Base-by-base conservation (phyloP, 2,329 filamentous ascomycete genomes). In the Fusarium sacchari region DNA sequence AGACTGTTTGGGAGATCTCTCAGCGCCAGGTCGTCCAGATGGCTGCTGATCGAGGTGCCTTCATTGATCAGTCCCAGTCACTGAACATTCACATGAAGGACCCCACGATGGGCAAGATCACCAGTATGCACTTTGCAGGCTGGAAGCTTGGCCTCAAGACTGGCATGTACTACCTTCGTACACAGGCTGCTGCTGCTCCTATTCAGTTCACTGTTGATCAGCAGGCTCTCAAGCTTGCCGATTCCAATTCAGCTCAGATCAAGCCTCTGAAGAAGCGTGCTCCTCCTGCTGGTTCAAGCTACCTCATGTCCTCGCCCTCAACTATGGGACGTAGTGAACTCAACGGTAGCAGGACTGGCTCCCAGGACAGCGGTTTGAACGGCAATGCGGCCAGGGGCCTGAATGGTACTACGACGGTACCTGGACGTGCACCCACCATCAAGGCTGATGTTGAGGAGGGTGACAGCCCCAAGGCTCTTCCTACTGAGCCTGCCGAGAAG, bases 141-240 rank as follows among this genome's bases (percentile, higher is more conserved):
- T 99, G 96, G 96, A 99, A 98, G 89, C 92, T 98, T 76, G 96
- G 96, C 80, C 90, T 99, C 77, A 99, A 99, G 93, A 99, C 96
- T 40, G 96, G 96, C 87, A 98, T 99, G 96, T 99, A 99, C 91
- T 99, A 99, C 86, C 92, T 99, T 78, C 94, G 96, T 79, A 99
- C 96, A 53, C 96, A 97, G 91, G 96, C 96, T 73, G 96, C 96
- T 40, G 95, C 95, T 24, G 95, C 95, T 52, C 96, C 96, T 60
- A 99, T 99, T 76, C 96, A 99, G 84, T 99, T 99, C 87, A 99
- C 96, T 9, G 96, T 99, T 80, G 96, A 99, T 82, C 96, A 99
- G 84, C 94, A 97, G 84, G 93, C 94, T 64, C 91, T 99, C 77
- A 94, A 95, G 86, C 91, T 97, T 52, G 90, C 90, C 43, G 96